Base-by-base conservation (phyloP, 805 yeast genomes). In the Komagataella mondaviorum region DNA sequence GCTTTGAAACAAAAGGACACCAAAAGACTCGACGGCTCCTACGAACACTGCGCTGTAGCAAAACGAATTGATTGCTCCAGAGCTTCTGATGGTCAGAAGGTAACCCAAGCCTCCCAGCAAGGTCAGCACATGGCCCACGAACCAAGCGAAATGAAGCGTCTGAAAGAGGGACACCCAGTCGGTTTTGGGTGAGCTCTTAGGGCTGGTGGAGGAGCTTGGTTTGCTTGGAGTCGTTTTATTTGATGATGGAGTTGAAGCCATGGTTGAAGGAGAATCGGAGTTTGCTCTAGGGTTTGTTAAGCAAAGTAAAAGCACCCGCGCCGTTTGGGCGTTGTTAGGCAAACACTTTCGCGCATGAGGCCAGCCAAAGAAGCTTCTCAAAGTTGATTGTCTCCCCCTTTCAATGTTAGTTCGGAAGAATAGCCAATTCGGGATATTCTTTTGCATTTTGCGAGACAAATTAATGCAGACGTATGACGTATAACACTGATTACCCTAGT, bases 81-180 rank as follows among this genome's bases (percentile, higher is more conserved):
- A 55, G 50, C 64, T 58, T 46, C 70, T 50, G 48, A 66, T 63
- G 4, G 72, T 63, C 22, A 68, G 57, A 24, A 67, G 56, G 55
- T 72, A 80, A 49, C 71, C 55, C 7, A 66, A 46, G n/a, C 70
- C 63, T 49, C 70, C 71, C 8, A 66, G 23, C 18, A 80, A 63
- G 4, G 78, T 78, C 48, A 68, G 55, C n/a, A 69, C 63, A 39
- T 81, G 85, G 48, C 85, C 83, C 10, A 63, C 59, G 63, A 86
- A 86, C 96, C 96, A 89, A 4, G 78, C 81, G 58, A 85, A 85
- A 65, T 87, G 90, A 52, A 77, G 63, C 14, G 81, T 72, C 65
- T 75, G 60, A 17, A 56, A 56, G 3, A 59, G 48, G 14, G 39
- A 30, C 39, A 30, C 39, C 39, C 39, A 16, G 52, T 52, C 4